Evolutionary conservation across 805 yeast genomes (phyloP).

Genomic region (Zygotorulaspora danielsina): DNA sequence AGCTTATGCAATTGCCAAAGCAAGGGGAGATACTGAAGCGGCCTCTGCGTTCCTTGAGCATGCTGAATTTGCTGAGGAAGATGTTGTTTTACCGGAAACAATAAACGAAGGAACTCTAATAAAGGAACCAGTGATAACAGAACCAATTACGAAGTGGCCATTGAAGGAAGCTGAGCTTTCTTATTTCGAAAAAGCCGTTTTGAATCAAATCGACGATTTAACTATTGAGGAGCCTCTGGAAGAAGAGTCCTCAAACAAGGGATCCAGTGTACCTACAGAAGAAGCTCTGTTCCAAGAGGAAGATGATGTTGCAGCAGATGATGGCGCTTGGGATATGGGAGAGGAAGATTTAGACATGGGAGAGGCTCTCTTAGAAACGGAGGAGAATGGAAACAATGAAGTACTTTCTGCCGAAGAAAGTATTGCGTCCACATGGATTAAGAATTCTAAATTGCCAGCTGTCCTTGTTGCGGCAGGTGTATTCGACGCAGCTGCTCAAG

Average conservation of each 20-base stretch:
- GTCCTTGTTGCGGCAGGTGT: conserved; percentile 95
- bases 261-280: conserved; percentile 32
- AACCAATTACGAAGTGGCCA: conserved; percentile 68
- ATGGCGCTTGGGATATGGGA: conserved; percentile 75
- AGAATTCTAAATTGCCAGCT: conserved; percentile 85
- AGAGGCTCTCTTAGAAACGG: conserved; percentile 51
- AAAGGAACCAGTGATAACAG: conserved; percentile 48
- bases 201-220: conserved; percentile 71
- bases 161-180: conserved; percentile 65
- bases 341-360: conserved; percentile 73
- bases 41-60: conserved; percentile 70
- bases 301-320: conserved; percentile 52
- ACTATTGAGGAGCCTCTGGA: conserved; percentile 41
- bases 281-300: conserved; percentile 43
- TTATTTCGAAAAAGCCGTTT: conserved; percentile 78
- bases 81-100: conserved; percentile 58
- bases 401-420: conserved; percentile 39
- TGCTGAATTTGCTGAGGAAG: conserved; percentile 60
- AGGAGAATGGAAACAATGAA: conserved; percentile 34
- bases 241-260: conserved; percentile 25
- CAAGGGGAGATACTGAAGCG: conserved; percentile 72
- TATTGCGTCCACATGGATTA: conserved; percentile 77
- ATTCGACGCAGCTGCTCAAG: conserved; percentile 91
- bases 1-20: conserved; percentile 89
- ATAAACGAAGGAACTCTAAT: conserved; percentile 40